Base-by-base conservation (phyloP, 2,329 filamentous ascomycete genomes). In the Leptoxyphium fumago region DNA sequence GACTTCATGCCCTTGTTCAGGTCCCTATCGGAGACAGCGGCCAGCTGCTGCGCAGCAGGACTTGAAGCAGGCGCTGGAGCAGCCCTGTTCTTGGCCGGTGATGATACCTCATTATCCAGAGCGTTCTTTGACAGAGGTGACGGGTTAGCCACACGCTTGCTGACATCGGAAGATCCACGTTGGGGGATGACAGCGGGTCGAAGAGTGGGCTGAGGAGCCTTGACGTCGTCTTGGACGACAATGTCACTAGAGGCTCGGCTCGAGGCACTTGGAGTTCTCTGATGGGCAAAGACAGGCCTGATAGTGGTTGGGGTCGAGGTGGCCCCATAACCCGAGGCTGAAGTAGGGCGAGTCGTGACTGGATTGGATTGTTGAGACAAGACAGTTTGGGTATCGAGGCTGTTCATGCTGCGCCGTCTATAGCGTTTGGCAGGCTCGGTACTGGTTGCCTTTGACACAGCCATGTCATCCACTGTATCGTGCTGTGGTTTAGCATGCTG, bases 21-120 rank as follows among this genome's bases (percentile, higher is more conserved):
- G 43, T 85, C 84, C 59, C 84, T 89, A 52, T 89, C 83, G 48
- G 81, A 89, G 45, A 96, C 72, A n/a, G 88, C 86, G 39, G 84
- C 79, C 34, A 96, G 74, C 45, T 93, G 86, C 61, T 86, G 81
- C 11, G 84, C 81, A 15, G 89, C 89, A 40, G 84, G 78, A 52
- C 84, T 88, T 13, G 48, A 61, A 17, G 50, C 29, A 26, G 21
- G 3, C n/a, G 45, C 45, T 14, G 62, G 56, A 26, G 51, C 47
- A 14, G 44, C 41, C 21, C 45, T 30, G 21, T 28, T 44, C 15
- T 50, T 39, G 15, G 51, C 44, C n/a, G 46, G 40, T 29, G 50
- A 48, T 8, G 63, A 61, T 4, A 57, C 53, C 21, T 62, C 58
- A 10, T 56, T 62, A 7, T 26, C 21, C 21, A 26, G 21, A n/a